phyloP scores from a whole-genome alignment of 345 rosid species.

The Conringia planisiliqua region DNA sequence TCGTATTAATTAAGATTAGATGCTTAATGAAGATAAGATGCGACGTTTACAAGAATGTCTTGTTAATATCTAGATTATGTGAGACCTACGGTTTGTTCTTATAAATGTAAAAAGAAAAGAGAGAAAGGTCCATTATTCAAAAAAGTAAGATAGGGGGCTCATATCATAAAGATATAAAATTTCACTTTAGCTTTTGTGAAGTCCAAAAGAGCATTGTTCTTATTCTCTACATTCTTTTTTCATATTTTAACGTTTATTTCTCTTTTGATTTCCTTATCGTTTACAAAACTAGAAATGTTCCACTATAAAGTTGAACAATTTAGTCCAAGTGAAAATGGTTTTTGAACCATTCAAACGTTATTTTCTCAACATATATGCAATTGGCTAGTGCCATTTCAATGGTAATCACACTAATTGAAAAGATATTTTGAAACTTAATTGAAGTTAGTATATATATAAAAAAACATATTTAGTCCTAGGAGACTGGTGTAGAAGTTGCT shows the following conservation, averaged over 20 bases:
- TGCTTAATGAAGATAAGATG: conserved; percentile 4
- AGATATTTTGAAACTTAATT: not conserved
- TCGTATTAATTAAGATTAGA: not conserved
- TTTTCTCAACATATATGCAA: not conserved
- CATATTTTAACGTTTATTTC: not conserved
- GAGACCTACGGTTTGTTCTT: conserved; percentile 29
- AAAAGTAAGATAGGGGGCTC: conserved; percentile 14
- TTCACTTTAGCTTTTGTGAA: conserved; percentile 16
- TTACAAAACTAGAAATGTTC: not conserved
- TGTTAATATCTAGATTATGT: conserved; percentile 19
- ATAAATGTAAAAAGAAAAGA: not conserved
- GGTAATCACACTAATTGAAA: not conserved
- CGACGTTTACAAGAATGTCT: not conserved
- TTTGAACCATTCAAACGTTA: not conserved
- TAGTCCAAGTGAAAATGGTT: not conserved
- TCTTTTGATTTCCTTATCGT: not conserved
- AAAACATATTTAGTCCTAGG: not conserved
- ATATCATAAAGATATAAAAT: conserved; percentile 6
- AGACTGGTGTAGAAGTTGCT: conserved; percentile 26
- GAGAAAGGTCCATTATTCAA: not conserved
- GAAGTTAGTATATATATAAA: not conserved
- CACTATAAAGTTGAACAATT: not conserved
- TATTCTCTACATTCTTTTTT: conserved; percentile 6
- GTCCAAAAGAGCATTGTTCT: conserved; percentile 28
- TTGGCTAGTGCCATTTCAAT: not conserved